Conservation (phyloP, 2,329 filamentous ascomycete genomes). For the Trichoderma sp. region DNA sequence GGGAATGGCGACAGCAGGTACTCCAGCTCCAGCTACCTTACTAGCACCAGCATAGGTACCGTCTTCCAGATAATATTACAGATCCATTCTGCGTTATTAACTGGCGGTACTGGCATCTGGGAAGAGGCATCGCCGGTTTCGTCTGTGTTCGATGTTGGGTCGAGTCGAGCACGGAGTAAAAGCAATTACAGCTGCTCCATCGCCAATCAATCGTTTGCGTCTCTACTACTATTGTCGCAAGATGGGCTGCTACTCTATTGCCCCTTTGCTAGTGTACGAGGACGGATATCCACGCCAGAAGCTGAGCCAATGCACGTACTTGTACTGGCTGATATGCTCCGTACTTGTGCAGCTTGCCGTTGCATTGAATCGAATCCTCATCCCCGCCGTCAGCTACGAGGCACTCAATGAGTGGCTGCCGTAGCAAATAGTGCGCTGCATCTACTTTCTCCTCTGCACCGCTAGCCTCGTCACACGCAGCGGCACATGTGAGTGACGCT, state of each 20-base stretch:
- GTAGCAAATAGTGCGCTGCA: background rate
- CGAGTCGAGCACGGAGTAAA: background rate
- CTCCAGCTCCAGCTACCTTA: background rate
- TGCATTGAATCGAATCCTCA: constrained; percentile 7
- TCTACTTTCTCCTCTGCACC: background rate
- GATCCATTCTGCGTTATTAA: constrained; percentile 20
- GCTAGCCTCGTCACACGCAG: constrained; percentile 10
- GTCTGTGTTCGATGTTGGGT: background rate
- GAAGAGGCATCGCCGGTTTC: background rate
- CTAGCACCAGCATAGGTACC: background rate
- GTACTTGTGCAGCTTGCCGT: background rate
- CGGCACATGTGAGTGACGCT: constrained; percentile 13
- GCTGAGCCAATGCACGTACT: background rate
- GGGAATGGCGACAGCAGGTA: background rate
- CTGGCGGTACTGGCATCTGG: background rate
- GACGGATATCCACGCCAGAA: background rate
- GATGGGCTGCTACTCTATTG: background rate
- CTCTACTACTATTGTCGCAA: background rate
- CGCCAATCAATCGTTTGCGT: background rate
- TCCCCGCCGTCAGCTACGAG: constrained; percentile 15
- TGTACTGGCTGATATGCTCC: background rate
- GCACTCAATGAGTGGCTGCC: constrained; percentile 15
- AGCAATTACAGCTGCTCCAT: background rate
- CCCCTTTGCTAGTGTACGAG: background rate
- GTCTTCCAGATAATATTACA: background rate